Base-by-base conservation (phyloP, 345 rosid species). In the Iberis pinnata region DNA sequence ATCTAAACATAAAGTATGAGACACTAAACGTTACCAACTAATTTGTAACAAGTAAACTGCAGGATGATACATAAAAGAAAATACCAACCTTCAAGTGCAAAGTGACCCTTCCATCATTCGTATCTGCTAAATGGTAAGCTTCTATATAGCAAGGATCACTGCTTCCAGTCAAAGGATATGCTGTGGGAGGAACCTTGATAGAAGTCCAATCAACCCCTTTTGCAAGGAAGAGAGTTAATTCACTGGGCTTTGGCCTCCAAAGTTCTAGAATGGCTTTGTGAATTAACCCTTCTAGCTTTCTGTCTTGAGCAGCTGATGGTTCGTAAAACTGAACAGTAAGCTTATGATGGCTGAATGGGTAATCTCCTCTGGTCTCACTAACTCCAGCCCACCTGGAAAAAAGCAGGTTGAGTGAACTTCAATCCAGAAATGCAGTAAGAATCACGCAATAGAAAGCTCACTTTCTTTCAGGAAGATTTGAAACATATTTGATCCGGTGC, bases 291-390 rank as follows among this genome's bases (percentile, higher is more conserved):
- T 92, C 98, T 74, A 88, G 63, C 76, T 83, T 92, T 63, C 98
- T 81, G 69, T 92, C 98, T 77, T 92, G 98, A 35, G 98, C 96
- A 43, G 95, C 96, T 67, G 96, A 78, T 33, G 96, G 83, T 68
- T 88, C 98, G 50, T 92, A 92, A 74, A 92, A 92, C 79, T 88
- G 96, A 66, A 92, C 95, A 38, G 98, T 92, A 43, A 88, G 83
- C 70, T 92, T 88, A 72, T 92, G 96, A 76, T 92, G 98, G 77
- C 95, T 92, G 58, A 85, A 92, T 19, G 98, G 98, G 73, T 92
- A 92, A 73, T 92, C 98, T 66, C 98, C 98, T 73, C 95, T 78
- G 51, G 98, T 89, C 70, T 88, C 96, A 67, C 93, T 85, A 43
- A 88, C 93, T 36, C 89, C 89, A 72, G 86, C 84, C 98, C 96